These are phyloP conservation scores for Rhizopogon vinicolor DNA, from an alignment of 768 basidiomycete genomes.

Conservation along the genomic window DNA sequence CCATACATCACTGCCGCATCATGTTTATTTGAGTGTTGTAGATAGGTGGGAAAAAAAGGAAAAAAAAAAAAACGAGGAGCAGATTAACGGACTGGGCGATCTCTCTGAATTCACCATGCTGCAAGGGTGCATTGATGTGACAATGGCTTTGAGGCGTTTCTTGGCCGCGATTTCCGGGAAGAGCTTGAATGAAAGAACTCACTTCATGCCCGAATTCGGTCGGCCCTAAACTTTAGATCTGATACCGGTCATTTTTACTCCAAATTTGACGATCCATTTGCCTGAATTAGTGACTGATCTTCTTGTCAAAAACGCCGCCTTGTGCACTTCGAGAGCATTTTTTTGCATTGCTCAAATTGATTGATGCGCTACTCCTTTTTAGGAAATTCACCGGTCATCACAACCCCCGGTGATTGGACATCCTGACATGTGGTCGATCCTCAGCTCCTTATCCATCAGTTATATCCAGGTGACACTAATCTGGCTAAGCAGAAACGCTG, in stretches of 20 bases:
- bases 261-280: conserved; percentile 21
- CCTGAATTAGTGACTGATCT: conserved; percentile 13
- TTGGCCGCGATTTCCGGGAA: not conserved
- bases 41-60: conserved; percentile 14
- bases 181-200: conserved; percentile 3
- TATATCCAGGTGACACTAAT: conserved; percentile 21
- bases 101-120: not conserved
- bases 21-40: conserved; percentile 17
- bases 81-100: not conserved
- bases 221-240: conserved; percentile 8
- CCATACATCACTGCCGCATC: conserved; percentile 26
- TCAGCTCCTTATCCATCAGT: conserved; percentile 8
- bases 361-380: conserved; percentile 19
- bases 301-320: conserved; percentile 15
- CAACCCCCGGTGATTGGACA: conserved; percentile 5
- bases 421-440: conserved; percentile 17
- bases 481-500: not conserved
- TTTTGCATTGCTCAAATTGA: conserved; percentile 18
- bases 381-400: conserved; percentile 25
- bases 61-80: not conserved
- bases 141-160: not conserved
- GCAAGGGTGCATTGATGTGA: not conserved
- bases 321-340: conserved; percentile 21
- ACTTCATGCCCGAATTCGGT: conserved; percentile 1
- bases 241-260: not conserved